These are phyloP conservation scores for Exophiala aquamarina DNA, from an alignment of 2,329 filamentous ascomycete genomes.

Conservation along the genomic window DNA sequence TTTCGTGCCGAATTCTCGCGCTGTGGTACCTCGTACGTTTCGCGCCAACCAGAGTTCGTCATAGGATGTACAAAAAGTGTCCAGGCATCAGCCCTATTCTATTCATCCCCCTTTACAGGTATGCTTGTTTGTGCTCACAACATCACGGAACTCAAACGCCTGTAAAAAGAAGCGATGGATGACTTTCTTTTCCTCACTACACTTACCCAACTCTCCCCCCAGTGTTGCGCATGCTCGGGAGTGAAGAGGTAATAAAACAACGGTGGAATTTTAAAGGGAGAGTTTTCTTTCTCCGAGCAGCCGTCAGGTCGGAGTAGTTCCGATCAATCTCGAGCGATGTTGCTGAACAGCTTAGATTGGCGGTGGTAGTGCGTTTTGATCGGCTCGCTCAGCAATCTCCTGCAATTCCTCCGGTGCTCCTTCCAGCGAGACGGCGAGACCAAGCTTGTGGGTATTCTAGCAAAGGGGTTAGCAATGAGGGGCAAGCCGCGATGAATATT, in stretches of 20 bases:
- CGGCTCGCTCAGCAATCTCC: conserved; percentile 53
- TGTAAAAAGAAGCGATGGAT: conserved; percentile 1
- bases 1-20: too few species aligned
- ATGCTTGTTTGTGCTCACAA: conserved; percentile 8
- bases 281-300: too few species aligned
- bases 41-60: too few species aligned
- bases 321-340: neutral
- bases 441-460: conserved; percentile 92
- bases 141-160: conserved; percentile 8
- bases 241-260: conserved; percentile 49
- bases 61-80: conserved; percentile 2
- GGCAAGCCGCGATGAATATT: conserved; percentile 31
- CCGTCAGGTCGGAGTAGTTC: conserved; percentile 15
- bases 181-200: conserved; percentile 3
- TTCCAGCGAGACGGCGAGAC: conserved; percentile 90
- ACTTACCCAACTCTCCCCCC: neutral
- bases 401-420: conserved; percentile 80
- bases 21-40: too few species aligned
- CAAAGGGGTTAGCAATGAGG: conserved; percentile 14
- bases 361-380: conserved; percentile 37
- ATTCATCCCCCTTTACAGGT: conserved; percentile 4
- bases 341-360: conserved; percentile 42
- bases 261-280: conserved; percentile 30
- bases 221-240: conserved; percentile 24
- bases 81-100: conserved; percentile 1